These are phyloP conservation scores for Pelargonium australe DNA, from an alignment of 441 rosid species.

Conservation along the genomic window DNA sequence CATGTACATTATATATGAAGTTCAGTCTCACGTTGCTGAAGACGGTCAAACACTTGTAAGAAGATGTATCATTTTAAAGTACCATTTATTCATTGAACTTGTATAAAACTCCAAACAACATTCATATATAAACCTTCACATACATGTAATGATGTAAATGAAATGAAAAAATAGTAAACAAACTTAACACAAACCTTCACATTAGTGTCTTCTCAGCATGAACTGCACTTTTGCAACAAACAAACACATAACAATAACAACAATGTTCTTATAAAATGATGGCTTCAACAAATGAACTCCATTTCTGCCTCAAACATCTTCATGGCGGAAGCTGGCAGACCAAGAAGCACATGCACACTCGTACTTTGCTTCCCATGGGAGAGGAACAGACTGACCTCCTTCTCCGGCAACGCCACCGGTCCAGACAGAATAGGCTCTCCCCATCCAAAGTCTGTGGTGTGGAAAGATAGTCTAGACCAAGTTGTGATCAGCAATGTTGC, in stretches of 20 bases:
- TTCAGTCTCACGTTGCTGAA: too few species aligned
- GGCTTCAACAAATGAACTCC: too few species aligned
- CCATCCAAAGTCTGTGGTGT: slow-evolving; percentile 79
- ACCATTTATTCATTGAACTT: not conserved
- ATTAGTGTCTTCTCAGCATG: too few species aligned
- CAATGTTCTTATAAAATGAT: too few species aligned
- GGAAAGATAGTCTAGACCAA: slow-evolving; percentile 65
- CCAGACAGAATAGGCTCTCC: slow-evolving; percentile 67
- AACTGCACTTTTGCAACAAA: not conserved
- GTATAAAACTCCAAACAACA: not conserved
- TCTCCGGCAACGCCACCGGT: slow-evolving; percentile 78
- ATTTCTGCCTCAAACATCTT: slow-evolving; percentile 34
- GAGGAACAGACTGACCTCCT: slow-evolving; percentile 66
- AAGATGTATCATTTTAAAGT: too few species aligned
- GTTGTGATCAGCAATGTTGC: slow-evolving; percentile 67
- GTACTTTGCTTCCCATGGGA: slow-evolving; percentile 51
- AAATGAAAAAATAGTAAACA: not conserved
- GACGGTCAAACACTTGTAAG: too few species aligned
- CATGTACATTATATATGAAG: too few species aligned
- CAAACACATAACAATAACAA: not conserved
- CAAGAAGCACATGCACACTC: slow-evolving; percentile 61
- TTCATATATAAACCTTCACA: not conserved
- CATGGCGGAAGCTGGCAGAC: slow-evolving; percentile 79
- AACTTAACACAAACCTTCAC: not conserved
- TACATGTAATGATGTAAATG: not conserved